These are phyloP conservation scores for Penicillium robsamsonii DNA, from an alignment of 495 filamentous ascomycete genomes.

Conservation along the genomic window DNA sequence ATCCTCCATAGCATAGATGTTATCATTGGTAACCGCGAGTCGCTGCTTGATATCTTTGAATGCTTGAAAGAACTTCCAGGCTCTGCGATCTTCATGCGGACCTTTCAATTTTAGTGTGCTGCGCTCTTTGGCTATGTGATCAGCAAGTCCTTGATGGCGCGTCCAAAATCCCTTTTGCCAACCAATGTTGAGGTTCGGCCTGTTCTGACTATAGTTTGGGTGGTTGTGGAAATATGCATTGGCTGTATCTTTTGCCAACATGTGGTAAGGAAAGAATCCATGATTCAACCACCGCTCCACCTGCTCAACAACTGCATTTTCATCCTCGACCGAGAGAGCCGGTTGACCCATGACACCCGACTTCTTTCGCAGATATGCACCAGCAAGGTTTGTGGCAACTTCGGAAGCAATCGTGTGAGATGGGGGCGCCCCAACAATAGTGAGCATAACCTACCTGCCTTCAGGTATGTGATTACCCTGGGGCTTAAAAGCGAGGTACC, in stretches of 20 bases:
- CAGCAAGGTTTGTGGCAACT: background rate
- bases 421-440: background rate
- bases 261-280: background rate
- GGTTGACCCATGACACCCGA: background rate
- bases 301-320: background rate
- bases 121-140: background rate
- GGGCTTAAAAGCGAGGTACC: background rate
- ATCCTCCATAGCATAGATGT: background rate
- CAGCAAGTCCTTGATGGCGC: background rate
- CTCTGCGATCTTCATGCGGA: background rate
- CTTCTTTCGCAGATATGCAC: constrained; percentile 1
- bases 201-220: background rate
- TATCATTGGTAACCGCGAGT: background rate
- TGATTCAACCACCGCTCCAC: background rate
- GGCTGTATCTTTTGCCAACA: background rate
- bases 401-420: constrained; percentile 1
- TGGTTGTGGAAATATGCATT: background rate
- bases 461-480: no score
- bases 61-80: background rate
- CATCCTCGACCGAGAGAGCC: background rate
- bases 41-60: background rate
- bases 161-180: background rate
- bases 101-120: background rate
- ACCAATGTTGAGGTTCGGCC: background rate
- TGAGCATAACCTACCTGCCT: background rate